Base-by-base conservation (phyloP, 768 basidiomycete species). In the Trametes sanguinea region DNA sequence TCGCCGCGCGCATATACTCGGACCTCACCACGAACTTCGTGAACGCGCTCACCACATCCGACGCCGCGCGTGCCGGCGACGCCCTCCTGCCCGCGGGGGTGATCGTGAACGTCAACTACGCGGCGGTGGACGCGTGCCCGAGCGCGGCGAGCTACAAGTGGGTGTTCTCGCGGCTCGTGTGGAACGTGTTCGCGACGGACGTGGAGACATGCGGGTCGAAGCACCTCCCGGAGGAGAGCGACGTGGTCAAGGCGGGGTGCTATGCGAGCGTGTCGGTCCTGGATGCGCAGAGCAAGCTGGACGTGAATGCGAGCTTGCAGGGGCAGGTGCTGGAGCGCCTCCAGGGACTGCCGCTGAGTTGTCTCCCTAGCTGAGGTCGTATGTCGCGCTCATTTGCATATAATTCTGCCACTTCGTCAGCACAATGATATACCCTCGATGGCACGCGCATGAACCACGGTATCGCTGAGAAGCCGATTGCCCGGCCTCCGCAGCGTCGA, bases 1-100 rank as follows among this genome's bases (percentile, higher is more conserved):
- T 69, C 29, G 74, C 80, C 9, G 79, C 81, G 8, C 64, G 70
- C 48, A 73, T 78, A 57, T 83, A 83, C 68, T 73, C 82, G 22
- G 61, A 73, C 16, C 78, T 83, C 45, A 74, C 77, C 51, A 68
- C 79, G 30, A 75, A 72, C 62, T 76, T 84, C 67, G 68, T 76
- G 30, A 51, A 72, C 14, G 73, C 70, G 14, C 52, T 64, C 53
- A 46, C 57, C 17, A n/a, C 50, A 2, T 42, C 55, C 3, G 53
- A 16, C 22, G 37, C 61, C 17, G 71, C 71, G 13, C 32, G 62
- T 8, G 54, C 65, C 2, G 55, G 64, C 10, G 42, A 43, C 10
- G 71, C 75, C 14, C 61, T 75, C 61, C 72, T 78, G 16, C 77
- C 76, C 0, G 27, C 68, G 1, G 68, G 69, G 44, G 67, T 74